Evolutionary conservation across 441 rosid species (phyloP), one percentile per base, ranked within the genome.

Genomic region (Croton laevigatus): DNA sequence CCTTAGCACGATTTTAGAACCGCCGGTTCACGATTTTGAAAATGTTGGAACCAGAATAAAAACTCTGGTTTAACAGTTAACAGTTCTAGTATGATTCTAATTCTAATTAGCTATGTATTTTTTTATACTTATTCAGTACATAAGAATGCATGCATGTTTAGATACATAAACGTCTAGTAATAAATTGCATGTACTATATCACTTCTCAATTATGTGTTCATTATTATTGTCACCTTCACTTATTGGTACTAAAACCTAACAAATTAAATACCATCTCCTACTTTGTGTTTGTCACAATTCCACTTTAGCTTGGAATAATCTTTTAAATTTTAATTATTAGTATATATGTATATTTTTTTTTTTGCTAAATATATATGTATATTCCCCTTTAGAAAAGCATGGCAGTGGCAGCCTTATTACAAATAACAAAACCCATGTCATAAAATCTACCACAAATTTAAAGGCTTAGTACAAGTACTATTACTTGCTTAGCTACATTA

Each of bases 361-460:
- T n/a, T n/a, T n/a, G n/a, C n/a, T n/a, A n/a, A 27, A 2, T 27
- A 27, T 27, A 27, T 27, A 27, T 52, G 10, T 48, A 27, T n/a
- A 23, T 38, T 65, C n/a, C 32, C 14, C 52, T 53, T 70, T 55
- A 11, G 52, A 69, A 75, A 72, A 79, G 74, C 79, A 77, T 71
- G 80, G 75, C 57, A 19, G 6, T 66, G 74, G 76, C 81, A 78
- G 81, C 81, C 63, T 78, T 23, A 19, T 59, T 37, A 53, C 38
- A 32, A 48, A 40, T 6, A 40, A 40, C 8, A 7, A 40, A 32
- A 62, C 36, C 42, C 59, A 40, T 46, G 45, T 45, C 55, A 44
- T n/a, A 54, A 48, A 66, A 69, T 53, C 66, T 12, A 64, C 62
- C 73, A 36, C 66, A 74, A 63, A 38, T 37, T 78, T 74, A 46